A percentile compares a stretch with the other conserved stretches of the same genome.
These are phyloP conservation scores for Aspergillus cristatus DNA, from an alignment of 495 filamentous ascomycete species.

Conservation along the genomic window DNA sequence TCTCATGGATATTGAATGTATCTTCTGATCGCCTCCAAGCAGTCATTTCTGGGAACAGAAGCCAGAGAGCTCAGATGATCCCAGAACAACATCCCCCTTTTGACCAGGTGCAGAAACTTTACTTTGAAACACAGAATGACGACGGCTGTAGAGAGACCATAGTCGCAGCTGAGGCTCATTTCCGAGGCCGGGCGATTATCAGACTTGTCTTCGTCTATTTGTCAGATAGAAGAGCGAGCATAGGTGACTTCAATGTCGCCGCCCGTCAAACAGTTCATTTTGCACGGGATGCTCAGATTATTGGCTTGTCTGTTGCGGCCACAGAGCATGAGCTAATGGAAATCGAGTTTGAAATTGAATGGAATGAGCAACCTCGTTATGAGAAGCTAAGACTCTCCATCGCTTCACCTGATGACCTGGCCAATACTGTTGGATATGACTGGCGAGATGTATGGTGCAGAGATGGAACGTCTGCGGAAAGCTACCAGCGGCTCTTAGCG, in stretches of 20 bases:
- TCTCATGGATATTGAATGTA: conserved; percentile 6
- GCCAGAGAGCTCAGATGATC: neutral
- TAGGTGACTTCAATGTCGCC: conserved; percentile 2
- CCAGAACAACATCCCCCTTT: conserved; percentile 5
- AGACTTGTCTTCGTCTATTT: conserved; percentile 6
- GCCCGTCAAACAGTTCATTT: conserved; percentile 3
- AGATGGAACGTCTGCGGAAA: conserved; percentile 1
- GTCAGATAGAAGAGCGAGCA: conserved; percentile 3
- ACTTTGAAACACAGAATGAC: conserved; percentile 4
- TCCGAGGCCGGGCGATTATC: conserved; percentile 1
- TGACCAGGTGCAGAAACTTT: conserved; percentile 7
- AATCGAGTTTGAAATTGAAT: conserved; percentile 5
- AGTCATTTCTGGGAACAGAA: conserved; percentile 3
- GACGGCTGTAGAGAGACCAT: conserved; percentile 1
- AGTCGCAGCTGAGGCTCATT: conserved; percentile 5
- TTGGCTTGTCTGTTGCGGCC: conserved; percentile 3
- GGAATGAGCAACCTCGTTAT: neutral
- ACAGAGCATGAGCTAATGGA: neutral
- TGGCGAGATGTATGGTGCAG: conserved; percentile 6
- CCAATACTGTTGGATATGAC: neutral
- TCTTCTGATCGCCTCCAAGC: conserved; percentile 3
- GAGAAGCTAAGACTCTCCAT: conserved; percentile 2
- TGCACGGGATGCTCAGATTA: conserved; percentile 8
- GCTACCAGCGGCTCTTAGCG: neutral
- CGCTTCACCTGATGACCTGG: neutral